Percentiles rank a stretch among this genome's conserved stretches.
These are phyloP conservation scores for Beverwykella pulmonaria DNA, from an alignment of 495 filamentous ascomycete species.

Conservation along the genomic window DNA sequence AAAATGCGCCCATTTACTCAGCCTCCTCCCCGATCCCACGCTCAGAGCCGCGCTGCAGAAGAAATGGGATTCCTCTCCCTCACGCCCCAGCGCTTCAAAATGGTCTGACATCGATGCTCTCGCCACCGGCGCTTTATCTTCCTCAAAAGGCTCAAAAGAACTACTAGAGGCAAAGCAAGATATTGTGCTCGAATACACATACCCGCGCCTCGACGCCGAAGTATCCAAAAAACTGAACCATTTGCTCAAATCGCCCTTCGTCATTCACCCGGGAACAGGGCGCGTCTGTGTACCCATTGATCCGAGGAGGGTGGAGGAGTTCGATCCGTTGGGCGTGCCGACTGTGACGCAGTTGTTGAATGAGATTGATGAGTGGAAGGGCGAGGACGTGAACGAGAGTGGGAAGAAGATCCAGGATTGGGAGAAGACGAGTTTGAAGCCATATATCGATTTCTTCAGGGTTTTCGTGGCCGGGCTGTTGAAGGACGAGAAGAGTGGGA, in stretches of 20 bases:
- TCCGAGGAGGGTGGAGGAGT: constrained; percentile 64
- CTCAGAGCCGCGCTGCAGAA: constrained; percentile 75
- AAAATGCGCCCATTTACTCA: constrained; percentile 73
- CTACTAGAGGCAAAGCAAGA: constrained; percentile 91
- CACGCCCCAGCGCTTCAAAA: constrained; percentile 71
- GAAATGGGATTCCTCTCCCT: constrained; percentile 87
- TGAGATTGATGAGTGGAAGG: constrained; percentile 61
- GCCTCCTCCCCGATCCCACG: constrained; percentile 70
- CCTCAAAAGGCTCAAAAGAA: constrained; percentile 59
- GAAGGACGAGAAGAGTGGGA: constrained; percentile 74
- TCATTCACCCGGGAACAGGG: constrained; percentile 92
- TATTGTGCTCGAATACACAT: constrained; percentile 94
- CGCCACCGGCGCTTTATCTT: constrained; percentile 68
- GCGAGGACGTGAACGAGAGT: constrained; percentile 44
- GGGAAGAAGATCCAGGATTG: constrained; percentile 73
- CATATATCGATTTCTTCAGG: constrained; percentile 88
- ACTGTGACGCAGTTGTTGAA: constrained; percentile 83
- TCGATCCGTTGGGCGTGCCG: constrained; percentile 84
- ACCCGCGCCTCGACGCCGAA: constrained; percentile 94
- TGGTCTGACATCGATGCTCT: constrained; percentile 92
- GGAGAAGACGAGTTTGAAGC: constrained; percentile 94
- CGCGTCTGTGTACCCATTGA: constrained; percentile 95
- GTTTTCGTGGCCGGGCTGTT: constrained; percentile 75
- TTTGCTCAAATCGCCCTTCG: constrained; percentile 93
- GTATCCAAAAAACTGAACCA: constrained; percentile 98